Base-by-base conservation (phyloP, 192 early-diverging fungal species). In the Gonapodya sp. region DNA sequence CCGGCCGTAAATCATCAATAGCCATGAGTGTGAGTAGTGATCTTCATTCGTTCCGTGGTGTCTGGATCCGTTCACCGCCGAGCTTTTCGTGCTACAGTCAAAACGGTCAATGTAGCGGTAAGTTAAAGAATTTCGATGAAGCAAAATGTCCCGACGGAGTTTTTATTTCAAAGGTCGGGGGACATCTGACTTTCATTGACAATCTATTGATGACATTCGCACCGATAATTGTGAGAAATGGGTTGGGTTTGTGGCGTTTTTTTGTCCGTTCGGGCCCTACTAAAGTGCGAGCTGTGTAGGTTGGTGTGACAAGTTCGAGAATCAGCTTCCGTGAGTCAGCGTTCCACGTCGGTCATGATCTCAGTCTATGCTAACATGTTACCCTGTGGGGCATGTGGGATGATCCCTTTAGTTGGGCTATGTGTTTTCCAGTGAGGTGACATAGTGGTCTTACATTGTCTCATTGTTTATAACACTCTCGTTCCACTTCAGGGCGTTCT, bases 101-200 rank as follows among this genome's bases (percentile, higher is more conserved):
- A 64, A 64, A 64, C 46, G 8, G 46, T 64, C 8, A 64, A 64
- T 24, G 46, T 64, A 16, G 46, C 46, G 8, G 46, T 64, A 24
- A 64, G 46, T 24, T 16, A 64, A 8, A 64, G n/a, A n/a, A n/a
- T n/a, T n/a, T n/a, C n/a, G n/a, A n/a, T n/a, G n/a, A n/a, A n/a
- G n/a, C n/a, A n/a, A n/a, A n/a, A n/a, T n/a, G n/a, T n/a, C n/a
- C n/a, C n/a, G n/a, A n/a, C n/a, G n/a, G n/a, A n/a, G n/a, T n/a
- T n/a, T n/a, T 77, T 33, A 14, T 34, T 31, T 8, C 31, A 31
- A 2, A 32, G 30, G 34, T 34, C 30, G 75, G 75, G 34, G 75
- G 75, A 33, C 75, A 77, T 34, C 75, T 77, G 8, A 77, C 75
- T 2, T 77, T 77, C 75, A 18, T 77, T 77, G 75, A 77, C 75